Base-by-base conservation (phyloP, 2,329 filamentous ascomycete genomes). In the Aquanectria penicillioides region DNA sequence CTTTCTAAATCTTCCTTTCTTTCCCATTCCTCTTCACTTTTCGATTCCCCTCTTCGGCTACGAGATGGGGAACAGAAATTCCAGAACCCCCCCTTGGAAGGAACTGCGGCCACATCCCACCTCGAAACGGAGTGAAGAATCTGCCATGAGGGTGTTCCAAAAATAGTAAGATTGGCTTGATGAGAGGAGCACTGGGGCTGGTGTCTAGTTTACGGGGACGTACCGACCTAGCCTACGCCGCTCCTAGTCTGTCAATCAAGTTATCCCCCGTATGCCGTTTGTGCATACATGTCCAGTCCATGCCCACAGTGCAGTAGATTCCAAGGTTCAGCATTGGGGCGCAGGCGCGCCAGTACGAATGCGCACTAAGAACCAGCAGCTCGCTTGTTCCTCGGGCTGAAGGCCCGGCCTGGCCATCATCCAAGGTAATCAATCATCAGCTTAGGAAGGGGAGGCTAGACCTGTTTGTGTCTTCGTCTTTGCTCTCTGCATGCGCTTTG, bases 81-180 rank as follows among this genome's bases (percentile, higher is more conserved):
- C 47, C 37, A 53, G 34, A 59, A 63, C 22, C 26, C 34, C 48
- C 63, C 54, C 57, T 53, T 64, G 53, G 48, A 29, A 33, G 49
- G 26, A 53, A 60, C 58, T 43, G 64, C 49, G 51, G 47, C 57
- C 59, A 53, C 58, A 49, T 63, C 37, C 51, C 56, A 58, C 44
- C 59, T 65, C 67, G 59, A 69, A 69, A 69, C 66, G 53, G 20
- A 56, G 29, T 49, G 41, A 56, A 51, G 48, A 65, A 58, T 64
- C 62, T 67, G 60, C 60, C 60, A 58, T 44, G 56, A n/a, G n/a
- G 25, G 26, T 4, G n/a, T 61, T 62, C 67, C 55, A 69, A 69
- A 69, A 69, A 69, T 69, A 69, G 61, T 57, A 57, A 68, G 59
- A 68, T 66, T 69, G 61, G 57, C 63, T 66, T 55, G 52, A 48